phyloP scores from a whole-genome alignment of 805 yeast genomes.

The Yarrowia porcina region DNA sequence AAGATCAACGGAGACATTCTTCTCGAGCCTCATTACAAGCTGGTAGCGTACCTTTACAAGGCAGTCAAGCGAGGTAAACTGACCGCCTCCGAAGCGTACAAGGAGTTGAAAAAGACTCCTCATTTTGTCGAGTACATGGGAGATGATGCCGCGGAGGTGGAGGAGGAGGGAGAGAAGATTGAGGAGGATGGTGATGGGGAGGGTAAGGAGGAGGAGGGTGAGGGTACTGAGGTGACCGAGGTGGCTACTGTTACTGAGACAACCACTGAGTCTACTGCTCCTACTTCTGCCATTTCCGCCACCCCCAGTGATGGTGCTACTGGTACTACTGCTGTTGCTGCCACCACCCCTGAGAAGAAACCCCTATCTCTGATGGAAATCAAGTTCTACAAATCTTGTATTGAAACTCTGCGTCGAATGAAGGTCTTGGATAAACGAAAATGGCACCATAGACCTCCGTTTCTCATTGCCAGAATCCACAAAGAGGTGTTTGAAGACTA shows the following conservation, averaged over 20 bases:
- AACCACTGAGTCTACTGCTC: background rate
- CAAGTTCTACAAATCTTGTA: constrained; percentile 39
- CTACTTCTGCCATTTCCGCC: background rate
- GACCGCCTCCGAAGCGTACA: constrained; percentile 41
- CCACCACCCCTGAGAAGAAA: background rate
- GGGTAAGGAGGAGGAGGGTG: no score
- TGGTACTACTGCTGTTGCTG: background rate
- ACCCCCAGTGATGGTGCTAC: background rate
- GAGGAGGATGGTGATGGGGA: no score
- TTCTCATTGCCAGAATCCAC: constrained; percentile 61
- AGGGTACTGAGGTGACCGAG: background rate
- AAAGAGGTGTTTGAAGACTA: constrained; percentile 53
- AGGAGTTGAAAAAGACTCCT: constrained; percentile 42
- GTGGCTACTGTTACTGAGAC: background rate
- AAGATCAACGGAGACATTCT: constrained; percentile 48
- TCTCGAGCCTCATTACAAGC: constrained; percentile 74
- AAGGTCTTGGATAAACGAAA: constrained; percentile 66
- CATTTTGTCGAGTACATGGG: constrained; percentile 32
- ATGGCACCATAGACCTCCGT: constrained; percentile 89
- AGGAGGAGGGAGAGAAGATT: no score
- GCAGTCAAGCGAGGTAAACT: constrained; percentile 44
- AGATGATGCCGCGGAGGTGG: constrained; percentile 30
- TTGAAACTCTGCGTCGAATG: constrained; percentile 49
- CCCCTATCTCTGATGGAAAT: background rate
- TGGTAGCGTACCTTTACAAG: constrained; percentile 59